Evolutionary conservation across 2,329 filamentous ascomycete genomes (phyloP), one percentile per base, ranked within the genome.

Genomic region (Penicillium sp.): DNA sequence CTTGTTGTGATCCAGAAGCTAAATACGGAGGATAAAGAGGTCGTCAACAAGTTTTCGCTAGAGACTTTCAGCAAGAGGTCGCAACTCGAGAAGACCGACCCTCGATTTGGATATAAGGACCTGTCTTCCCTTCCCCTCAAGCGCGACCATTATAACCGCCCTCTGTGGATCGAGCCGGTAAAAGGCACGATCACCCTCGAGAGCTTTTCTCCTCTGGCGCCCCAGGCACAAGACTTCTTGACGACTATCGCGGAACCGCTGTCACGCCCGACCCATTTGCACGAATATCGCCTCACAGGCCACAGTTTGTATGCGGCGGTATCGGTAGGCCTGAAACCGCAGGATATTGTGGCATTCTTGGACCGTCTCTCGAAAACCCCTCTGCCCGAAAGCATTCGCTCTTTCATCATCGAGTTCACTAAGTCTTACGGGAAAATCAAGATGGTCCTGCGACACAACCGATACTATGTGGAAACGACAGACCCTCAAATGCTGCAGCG

Each of bases 261-360:
- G 43, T 96, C 90, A 23, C 82, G 91, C 44, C 91, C 93, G 42
- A 86, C 83, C 4, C 91, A 89, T 59, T 80, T 97, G 49, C 93
- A 97, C 71, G 91, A 98, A 68, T 97, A 97, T 67, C 80, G 83
- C 40, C 78, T 98, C 56, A 96, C 89, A 2, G 83, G 86, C 16
- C 90, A 97, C 68, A 95, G 88, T 67, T 75, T 98, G 38, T 96
- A 97, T 67, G 91, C 93, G 19, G 93, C 93, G 27, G 87, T 97
- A 3, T 95, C 89, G 5, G 89, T 97, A 43, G 93, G 93, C n/a
- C 72, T 97, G 44, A 84, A 87, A 36, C 87, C 88, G 14, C 76
- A 85, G 36, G 90, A 97, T 64, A 96, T 97, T 49, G 88, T 97
- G 56, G 84, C 84, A 52, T 87, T 89, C 25, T 75, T 97, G 35